Conservation (phyloP, 805 yeast genomes). For the Candida arabinofermentans region DNA sequence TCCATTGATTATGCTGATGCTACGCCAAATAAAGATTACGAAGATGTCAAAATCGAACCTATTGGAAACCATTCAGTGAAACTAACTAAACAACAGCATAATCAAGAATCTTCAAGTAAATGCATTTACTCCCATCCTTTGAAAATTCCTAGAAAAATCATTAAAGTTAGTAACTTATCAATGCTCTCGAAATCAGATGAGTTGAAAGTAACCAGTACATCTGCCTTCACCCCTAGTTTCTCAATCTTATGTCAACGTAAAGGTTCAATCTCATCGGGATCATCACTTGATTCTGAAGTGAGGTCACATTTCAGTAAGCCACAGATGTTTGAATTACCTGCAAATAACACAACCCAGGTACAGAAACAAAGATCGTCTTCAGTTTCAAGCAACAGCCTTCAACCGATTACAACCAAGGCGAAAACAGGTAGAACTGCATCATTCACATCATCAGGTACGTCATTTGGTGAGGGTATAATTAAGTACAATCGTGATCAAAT, state of each 20-base stretch:
- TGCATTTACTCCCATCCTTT: background rate
- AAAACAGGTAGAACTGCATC: constrained; percentile 20
- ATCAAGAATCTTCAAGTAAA: constrained; percentile 11
- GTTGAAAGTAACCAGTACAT: background rate
- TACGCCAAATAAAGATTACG: constrained; percentile 12
- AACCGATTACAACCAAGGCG: constrained; percentile 2
- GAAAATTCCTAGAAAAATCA: background rate
- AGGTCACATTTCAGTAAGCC: too few species aligned
- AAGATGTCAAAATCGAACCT: constrained; percentile 24
- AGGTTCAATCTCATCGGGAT: background rate
- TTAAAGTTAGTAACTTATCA: background rate
- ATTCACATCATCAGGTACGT: constrained; percentile 33
- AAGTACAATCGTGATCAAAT: constrained; percentile 31
- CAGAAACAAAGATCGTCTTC: background rate
- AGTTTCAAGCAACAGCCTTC: background rate
- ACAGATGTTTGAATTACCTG: too few species aligned
- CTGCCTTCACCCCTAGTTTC: background rate
- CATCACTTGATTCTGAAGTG: background rate
- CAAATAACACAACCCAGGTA: too few species aligned
- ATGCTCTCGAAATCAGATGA: background rate
- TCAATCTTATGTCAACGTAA: background rate
- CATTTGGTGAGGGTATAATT: constrained; percentile 34
- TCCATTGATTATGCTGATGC: constrained; percentile 15
- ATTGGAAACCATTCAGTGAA: constrained; percentile 18
- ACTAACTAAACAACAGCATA: constrained; percentile 18